phyloP scores from a whole-genome alignment of 139 green algal genomes.

The Spirogloea muscicola region DNA sequence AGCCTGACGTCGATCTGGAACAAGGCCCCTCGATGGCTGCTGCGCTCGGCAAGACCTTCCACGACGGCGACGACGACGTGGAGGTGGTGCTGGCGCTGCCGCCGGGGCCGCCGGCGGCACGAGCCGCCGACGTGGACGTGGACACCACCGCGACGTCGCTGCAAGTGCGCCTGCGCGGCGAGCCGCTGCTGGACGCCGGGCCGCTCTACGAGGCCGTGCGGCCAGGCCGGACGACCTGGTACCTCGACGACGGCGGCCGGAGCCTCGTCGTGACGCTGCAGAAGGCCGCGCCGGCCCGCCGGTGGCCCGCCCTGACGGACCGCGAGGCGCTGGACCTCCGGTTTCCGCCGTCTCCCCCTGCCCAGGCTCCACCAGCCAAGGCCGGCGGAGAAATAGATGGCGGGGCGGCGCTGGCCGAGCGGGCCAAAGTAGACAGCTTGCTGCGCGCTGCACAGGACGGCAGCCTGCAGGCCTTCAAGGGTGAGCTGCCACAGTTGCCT shows the following conservation, averaged over 20 bases:
- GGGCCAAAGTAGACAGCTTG: constrained; percentile 23
- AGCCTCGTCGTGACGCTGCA: constrained; percentile 33
- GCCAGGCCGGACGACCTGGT: constrained; percentile 24
- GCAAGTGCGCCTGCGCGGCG: too few species aligned
- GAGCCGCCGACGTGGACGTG: too few species aligned
- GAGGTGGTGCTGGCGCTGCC: too few species aligned
- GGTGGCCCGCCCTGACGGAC: constrained; percentile 32
- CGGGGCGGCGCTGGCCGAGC: not conserved
- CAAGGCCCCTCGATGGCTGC: too few species aligned
- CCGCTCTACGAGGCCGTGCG: constrained; percentile 23
- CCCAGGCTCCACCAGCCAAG: not conserved
- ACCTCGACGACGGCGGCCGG: constrained; percentile 17
- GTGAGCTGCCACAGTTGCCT: not conserved
- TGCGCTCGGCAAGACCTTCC: too few species aligned
- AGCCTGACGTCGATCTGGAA: too few species aligned
- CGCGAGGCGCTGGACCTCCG: constrained; percentile 31
- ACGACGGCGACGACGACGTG: too few species aligned
- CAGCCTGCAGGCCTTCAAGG: constrained; percentile 19
- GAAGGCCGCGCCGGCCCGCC: not conserved
- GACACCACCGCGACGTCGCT: too few species aligned
- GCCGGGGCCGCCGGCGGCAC: too few species aligned
- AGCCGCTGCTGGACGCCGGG: constrained; percentile 22
- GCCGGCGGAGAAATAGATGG: not conserved
- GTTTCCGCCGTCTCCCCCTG: constrained; percentile 12
- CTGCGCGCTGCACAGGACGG: constrained; percentile 7